Conservation (phyloP, 345 rosid genomes). For the Orychophragmus violaceus region DNA sequence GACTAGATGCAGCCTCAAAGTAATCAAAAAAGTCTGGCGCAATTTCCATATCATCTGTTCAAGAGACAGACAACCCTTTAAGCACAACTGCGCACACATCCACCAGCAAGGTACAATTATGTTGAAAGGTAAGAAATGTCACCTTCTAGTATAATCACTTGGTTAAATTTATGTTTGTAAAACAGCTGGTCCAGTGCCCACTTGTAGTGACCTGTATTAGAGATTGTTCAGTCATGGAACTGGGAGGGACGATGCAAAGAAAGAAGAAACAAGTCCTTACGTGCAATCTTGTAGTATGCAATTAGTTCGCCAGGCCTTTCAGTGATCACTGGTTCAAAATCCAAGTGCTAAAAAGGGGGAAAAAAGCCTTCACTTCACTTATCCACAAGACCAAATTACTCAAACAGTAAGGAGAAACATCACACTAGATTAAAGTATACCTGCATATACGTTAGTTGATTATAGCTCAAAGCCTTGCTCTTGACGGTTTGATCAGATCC, state of each 20-base stretch:
- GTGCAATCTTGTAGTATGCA: constrained; percentile 90
- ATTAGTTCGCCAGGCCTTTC: constrained; percentile 90
- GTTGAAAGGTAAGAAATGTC: constrained; percentile 11
- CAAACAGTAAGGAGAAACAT: constrained; percentile 1
- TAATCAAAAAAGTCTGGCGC: constrained; percentile 94
- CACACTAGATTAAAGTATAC: constrained; percentile 30
- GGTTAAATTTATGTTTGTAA: constrained; percentile 70
- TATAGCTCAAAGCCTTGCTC: constrained; percentile 79
- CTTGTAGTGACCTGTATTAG: constrained; percentile 71
- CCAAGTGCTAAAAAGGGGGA: constrained; percentile 60
- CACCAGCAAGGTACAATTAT: not conserved
- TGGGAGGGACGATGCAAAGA: constrained; percentile 18
- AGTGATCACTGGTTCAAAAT: constrained; percentile 60
- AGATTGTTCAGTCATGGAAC: constrained; percentile 16
- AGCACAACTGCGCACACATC: not conserved
- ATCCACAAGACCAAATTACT: constrained; percentile 11
- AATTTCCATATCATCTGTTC: constrained; percentile 98
- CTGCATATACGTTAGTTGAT: constrained; percentile 81
- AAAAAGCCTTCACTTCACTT: not conserved
- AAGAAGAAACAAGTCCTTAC: constrained; percentile 42
- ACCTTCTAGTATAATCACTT: constrained; percentile 96
- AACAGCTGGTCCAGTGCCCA: constrained; percentile 95
- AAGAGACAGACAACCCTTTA: constrained; percentile 26
- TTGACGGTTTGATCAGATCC: constrained; percentile 65
- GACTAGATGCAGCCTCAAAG: constrained; percentile 89